Evolutionary conservation across 2,329 filamentous ascomycete species (phyloP), one percentile per base, ranked within the genome.

Genomic region (Harringtonia aguacate): DNA sequence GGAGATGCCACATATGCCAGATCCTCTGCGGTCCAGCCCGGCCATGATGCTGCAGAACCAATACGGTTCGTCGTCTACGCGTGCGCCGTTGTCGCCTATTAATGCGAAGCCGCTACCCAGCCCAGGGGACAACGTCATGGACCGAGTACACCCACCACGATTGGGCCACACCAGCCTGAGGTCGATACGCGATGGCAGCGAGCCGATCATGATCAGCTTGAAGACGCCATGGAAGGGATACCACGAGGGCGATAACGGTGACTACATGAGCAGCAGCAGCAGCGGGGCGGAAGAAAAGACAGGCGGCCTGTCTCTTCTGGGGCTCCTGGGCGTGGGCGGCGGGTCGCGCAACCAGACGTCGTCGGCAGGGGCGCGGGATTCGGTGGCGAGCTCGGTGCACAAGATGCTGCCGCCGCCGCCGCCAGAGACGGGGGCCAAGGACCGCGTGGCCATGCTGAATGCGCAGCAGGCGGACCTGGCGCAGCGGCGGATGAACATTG

Each of bases 401-500:
- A 85, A 85, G 58, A 69, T 69, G 8, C 70, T 84, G 0, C 77
- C 79, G 28, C 70, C 69, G 21, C 69, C 76, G 10, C 80, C 81
- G 1, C 73, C 76, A 4, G 79, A 85, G 58, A 58, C 70, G 18
- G 54, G 58, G 9, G 66, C 76, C 2, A 68, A 73, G 30, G 79
- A 82, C 56, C 80, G 81, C 24, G 75, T 90, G 15, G 72, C 77
- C 10, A 69, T 73, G 48, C 69, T 92, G 21, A 76, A 83, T 54
- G 76, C 79, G 5, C 74, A 77, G 53, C 73, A 85, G 27, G 70
- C 79, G 35, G 72, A 75, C 39, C 71, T 92, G 8, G 67, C 69
- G 1, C 78, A 84, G 55, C 77, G 84, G 36, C 77, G 81, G 44
- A 68, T 73, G 48, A 90, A 89, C 61, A 77, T 90, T 55, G 73